phyloP scores from a whole-genome alignment of 1,284 basidiomycete species.

The Ustilago shanxiensis region DNA sequence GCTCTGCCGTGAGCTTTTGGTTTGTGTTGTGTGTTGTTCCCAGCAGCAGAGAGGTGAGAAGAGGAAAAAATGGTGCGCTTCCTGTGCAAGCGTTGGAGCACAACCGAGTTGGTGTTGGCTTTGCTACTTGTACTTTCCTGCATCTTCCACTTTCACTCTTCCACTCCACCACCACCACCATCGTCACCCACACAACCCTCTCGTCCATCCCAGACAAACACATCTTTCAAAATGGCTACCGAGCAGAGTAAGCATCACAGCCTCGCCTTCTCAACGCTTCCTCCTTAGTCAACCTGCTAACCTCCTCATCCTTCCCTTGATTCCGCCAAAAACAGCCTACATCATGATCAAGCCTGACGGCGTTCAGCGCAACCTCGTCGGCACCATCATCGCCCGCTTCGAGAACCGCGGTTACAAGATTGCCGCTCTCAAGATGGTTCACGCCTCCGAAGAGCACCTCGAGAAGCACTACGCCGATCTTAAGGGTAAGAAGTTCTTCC shows the following conservation, averaged over 20 bases:
- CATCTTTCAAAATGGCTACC: constrained; percentile 61
- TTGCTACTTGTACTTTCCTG: constrained; percentile 25
- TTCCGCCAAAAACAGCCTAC: constrained; percentile 48
- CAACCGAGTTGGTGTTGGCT: constrained; percentile 21
- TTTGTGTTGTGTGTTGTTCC: constrained; percentile 1
- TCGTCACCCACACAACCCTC: constrained; percentile 17
- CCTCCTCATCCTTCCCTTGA: neutral
- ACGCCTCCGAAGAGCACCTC: constrained; percentile 67
- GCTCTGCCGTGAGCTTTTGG: no score
- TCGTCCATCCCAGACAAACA: constrained; percentile 12
- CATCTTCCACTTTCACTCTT: constrained; percentile 8
- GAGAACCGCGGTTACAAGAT: constrained; percentile 68
- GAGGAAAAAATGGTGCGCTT: constrained; percentile 11
- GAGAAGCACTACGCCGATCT: constrained; percentile 70
- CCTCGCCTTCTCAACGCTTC: neutral
- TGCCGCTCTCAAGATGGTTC: constrained; percentile 67
- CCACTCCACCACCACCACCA: neutral
- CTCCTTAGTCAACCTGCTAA: no score
- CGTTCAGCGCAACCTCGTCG: constrained; percentile 66
- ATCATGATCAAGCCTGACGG: constrained; percentile 70
- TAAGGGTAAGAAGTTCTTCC: constrained; percentile 70
- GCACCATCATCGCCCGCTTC: constrained; percentile 69
- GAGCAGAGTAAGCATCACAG: constrained; percentile 62
- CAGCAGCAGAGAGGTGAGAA: neutral
- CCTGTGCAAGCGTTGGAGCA: constrained; percentile 6